Evolutionary conservation across 768 basidiomycete species (phyloP).

Genomic region (Kwoniella pini): DNA sequence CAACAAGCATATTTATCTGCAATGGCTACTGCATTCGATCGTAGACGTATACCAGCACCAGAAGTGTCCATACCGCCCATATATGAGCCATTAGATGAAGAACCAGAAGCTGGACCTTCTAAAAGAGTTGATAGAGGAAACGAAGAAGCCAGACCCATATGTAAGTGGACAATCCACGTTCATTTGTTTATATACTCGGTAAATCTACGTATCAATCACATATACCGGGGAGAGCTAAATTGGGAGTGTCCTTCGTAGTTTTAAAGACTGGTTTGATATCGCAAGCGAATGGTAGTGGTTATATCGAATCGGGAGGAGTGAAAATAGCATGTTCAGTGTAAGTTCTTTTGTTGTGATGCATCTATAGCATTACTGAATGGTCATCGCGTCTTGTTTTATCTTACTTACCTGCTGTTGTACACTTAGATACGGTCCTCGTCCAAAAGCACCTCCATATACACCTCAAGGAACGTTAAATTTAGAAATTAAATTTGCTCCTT

Average conservation of each 20-base stretch:
- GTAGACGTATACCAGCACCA: conserved; percentile 86
- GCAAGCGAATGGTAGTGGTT: conserved; percentile 95
- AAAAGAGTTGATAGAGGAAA: conserved; percentile 59
- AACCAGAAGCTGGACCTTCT: conserved; percentile 33
- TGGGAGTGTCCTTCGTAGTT: conserved; percentile 59
- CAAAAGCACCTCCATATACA: conserved; percentile 56
- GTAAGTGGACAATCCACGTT: no score
- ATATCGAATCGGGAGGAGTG: conserved; percentile 85
- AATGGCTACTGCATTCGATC: conserved; percentile 61
- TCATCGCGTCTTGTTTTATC: no score
- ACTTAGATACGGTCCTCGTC: conserved; percentile 65
- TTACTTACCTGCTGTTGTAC: conserved; percentile 2
- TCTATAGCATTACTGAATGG: no score
- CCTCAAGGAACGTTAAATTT: conserved; percentile 84
- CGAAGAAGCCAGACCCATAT: conserved; percentile 78
- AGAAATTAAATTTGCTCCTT: conserved; percentile 95
- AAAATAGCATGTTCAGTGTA: conserved; percentile 97
- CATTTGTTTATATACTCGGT: no score
- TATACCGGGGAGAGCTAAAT: no score
- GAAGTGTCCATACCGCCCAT: conserved; percentile 73
- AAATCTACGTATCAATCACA: no score
- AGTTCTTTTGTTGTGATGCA: conserved; percentile 49
- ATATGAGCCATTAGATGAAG: conserved; percentile 56
- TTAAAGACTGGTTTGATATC: conserved; percentile 84
- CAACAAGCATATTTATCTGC: no score